A percentile compares a stretch with the other conserved stretches of the same genome.
Evolutionary conservation across 2,329 filamentous ascomycete genomes (phyloP).

Genomic region (Ceratocystis papillata): DNA sequence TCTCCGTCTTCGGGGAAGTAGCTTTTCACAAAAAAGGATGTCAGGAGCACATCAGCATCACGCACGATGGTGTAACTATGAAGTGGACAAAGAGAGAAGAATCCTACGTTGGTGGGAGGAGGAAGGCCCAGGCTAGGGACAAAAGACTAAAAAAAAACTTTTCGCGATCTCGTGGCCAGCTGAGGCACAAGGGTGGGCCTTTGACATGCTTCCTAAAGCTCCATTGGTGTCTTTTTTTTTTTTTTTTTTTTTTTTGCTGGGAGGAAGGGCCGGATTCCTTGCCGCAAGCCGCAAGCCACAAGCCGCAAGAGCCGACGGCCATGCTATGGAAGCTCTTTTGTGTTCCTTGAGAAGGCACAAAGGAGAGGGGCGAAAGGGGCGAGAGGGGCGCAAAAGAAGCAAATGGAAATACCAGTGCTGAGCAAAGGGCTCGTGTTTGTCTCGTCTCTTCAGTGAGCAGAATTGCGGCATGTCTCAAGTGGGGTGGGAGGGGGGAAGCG

Average conservation of each 20-base stretch:
- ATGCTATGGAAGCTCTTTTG: neutral
- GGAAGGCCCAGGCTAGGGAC: neutral
- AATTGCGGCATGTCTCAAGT: neutral
- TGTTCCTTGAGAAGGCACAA: neutral
- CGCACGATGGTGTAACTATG: neutral
- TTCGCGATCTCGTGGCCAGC: constrained; percentile 4
- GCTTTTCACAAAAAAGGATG: no score
- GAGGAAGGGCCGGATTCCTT: neutral
- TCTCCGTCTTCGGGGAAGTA: no score
- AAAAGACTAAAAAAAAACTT: neutral
- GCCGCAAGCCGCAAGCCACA: neutral
- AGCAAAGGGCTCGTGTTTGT: neutral
- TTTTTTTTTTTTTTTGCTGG: no score
- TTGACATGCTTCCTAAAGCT: neutral
- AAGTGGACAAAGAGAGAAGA: neutral
- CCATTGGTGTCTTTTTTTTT: neutral
- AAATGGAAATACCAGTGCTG: neutral
- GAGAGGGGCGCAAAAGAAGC: no score
- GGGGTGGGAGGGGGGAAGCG: neutral
- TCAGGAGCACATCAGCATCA: no score
- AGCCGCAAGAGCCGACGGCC: neutral
- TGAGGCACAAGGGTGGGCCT: constrained; percentile 5
- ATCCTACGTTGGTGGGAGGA: neutral
- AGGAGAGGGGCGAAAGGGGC: no score
- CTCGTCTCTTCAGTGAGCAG: neutral